Conservation (phyloP, 1,139 yeast species). For the Debaryomyces robertsiae region DNA sequence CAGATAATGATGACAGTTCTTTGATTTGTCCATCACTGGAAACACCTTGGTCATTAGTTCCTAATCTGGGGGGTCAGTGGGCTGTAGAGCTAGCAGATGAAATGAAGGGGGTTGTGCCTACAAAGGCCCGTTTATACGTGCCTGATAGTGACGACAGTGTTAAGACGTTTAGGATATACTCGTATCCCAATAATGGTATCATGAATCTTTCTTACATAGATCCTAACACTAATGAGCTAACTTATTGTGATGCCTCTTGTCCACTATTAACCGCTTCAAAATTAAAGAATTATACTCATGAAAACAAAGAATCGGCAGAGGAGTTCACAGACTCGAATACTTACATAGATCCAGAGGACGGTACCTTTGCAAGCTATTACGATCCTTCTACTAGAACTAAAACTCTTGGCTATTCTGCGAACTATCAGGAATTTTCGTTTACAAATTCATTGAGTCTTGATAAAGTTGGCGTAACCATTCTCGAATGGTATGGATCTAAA, state of each 20-base stretch:
- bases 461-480: constrained; percentile 63
- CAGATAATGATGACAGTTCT: constrained; percentile 37
- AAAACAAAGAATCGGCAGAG: constrained; percentile 21
- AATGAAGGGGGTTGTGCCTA: constrained; percentile 59
- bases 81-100: constrained; percentile 60
- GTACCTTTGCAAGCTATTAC: constrained; percentile 40
- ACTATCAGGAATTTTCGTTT: constrained; percentile 80
- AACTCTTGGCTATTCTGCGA: constrained; percentile 49
- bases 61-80: constrained; percentile 66
- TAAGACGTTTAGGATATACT: constrained; percentile 67
- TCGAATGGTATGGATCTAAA: constrained; percentile 67
- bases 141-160: constrained; percentile 58
- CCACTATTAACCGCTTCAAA: constrained; percentile 52
- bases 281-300: constrained; percentile 27
- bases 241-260: constrained; percentile 85
- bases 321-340: constrained; percentile 20
- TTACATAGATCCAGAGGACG: constrained; percentile 36
- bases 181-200: constrained; percentile 83
- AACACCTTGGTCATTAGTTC: constrained; percentile 58
- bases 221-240: constrained; percentile 58
- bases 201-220: constrained; percentile 89
- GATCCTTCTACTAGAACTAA: constrained; percentile 45
- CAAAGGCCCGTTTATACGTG: constrained; percentile 73
- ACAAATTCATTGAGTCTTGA: constrained; percentile 68
- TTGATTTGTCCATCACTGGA: constrained; percentile 60